Conservation (phyloP, 148 eudicot species). For the Fagopyrum esculentum region DNA sequence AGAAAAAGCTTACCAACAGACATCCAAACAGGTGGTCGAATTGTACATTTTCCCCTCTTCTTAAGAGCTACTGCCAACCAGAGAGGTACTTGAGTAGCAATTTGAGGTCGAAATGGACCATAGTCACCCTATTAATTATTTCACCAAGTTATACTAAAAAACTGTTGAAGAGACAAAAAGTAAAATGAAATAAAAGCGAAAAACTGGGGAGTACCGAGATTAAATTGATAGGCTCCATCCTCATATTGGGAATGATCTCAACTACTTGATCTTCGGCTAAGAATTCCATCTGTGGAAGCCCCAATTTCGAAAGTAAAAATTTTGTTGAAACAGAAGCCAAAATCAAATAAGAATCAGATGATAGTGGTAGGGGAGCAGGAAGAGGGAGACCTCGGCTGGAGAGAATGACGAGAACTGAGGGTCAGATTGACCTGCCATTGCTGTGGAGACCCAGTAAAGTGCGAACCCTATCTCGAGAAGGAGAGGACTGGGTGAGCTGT, state of each 20-base stretch:
- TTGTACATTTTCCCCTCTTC: constrained; percentile 90
- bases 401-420: constrained; percentile 42
- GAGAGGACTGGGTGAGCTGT: too few relatives aligned
- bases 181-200: not conserved
- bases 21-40: constrained; percentile 88
- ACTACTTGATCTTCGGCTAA: constrained; percentile 80
- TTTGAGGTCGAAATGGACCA: constrained; percentile 83
- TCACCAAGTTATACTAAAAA: not conserved
- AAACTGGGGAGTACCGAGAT: constrained; percentile 37
- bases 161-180: not conserved
- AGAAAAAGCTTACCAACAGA: constrained; percentile 51
- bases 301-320: not conserved
- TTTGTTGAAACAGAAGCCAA: not conserved
- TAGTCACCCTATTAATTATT: constrained; percentile 60
- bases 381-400: constrained; percentile 49
- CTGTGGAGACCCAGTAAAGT: not conserved
- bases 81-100: constrained; percentile 65
- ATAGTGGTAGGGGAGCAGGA: not conserved
- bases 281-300: constrained; percentile 63
- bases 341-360: not conserved
- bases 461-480: too few relatives aligned
- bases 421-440: constrained; percentile 53
- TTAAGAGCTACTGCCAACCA: constrained; percentile 94
- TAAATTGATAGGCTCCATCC: constrained; percentile 78
- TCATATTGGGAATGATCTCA: constrained; percentile 81